Evolutionary conservation across 106 monocot species (phyloP).

Genomic region (Xerophyta viscosa): DNA sequence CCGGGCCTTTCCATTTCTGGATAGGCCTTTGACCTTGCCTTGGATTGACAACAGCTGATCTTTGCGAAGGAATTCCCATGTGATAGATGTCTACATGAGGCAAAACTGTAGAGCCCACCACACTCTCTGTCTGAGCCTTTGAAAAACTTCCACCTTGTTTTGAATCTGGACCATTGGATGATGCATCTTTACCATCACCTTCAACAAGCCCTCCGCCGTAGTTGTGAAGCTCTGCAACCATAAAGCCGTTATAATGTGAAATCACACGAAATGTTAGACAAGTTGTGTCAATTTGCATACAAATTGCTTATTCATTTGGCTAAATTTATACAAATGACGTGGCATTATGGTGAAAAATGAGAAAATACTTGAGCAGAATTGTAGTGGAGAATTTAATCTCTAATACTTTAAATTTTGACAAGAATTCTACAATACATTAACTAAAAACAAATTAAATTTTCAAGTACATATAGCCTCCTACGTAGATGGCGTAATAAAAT

Average conservation of each 20-base stretch:
- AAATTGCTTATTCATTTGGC: too few relatives aligned
- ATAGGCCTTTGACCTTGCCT: slow-evolving; percentile 57
- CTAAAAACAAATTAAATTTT: too few relatives aligned
- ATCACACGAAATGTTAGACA: background rate
- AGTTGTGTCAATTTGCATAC: background rate
- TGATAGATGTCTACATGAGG: slow-evolving; percentile 71
- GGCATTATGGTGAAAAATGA: too few relatives aligned
- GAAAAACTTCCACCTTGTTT: slow-evolving; percentile 40
- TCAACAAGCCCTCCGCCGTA: slow-evolving; percentile 78
- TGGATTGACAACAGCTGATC: slow-evolving; percentile 30
- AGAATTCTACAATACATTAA: too few relatives aligned
- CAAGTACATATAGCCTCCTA: too few relatives aligned
- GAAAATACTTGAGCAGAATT: too few relatives aligned
- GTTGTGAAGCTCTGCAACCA: slow-evolving; percentile 72
- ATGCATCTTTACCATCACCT: slow-evolving; percentile 38
- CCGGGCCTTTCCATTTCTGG: slow-evolving; percentile 89
- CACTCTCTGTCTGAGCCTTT: slow-evolving; percentile 31
- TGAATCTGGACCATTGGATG: slow-evolving; percentile 29
- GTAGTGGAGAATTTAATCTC: too few relatives aligned
- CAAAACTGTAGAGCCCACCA: slow-evolving; percentile 26
- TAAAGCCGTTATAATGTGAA: background rate
- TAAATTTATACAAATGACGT: too few relatives aligned
- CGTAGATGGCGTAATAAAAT: too few relatives aligned
- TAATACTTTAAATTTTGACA: too few relatives aligned
- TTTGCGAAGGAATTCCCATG: slow-evolving; percentile 58